phyloP scores from a whole-genome alignment of 148 eudicot genomes.

The Drosera capensis region DNA sequence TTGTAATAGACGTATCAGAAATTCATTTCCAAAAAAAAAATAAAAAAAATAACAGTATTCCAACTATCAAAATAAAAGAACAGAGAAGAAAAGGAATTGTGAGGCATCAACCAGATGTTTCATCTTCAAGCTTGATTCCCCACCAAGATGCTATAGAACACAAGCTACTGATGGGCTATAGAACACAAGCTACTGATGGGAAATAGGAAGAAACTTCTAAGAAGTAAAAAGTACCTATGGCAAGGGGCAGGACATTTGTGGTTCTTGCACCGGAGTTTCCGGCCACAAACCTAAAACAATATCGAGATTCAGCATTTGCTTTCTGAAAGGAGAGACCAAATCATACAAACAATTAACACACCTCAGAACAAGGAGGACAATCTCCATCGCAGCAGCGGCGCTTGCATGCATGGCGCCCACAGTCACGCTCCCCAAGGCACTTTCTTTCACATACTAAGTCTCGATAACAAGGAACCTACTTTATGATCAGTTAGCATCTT shows the following conservation, averaged over 20 bases:
- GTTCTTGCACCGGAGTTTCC: slow-evolving; percentile 87
- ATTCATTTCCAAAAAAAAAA: too few relatives aligned
- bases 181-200: too few relatives aligned
- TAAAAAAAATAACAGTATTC: too few relatives aligned
- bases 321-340: neutral
- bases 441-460: slow-evolving; percentile 90
- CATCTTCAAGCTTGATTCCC: too few relatives aligned
- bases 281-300: slow-evolving; percentile 62
- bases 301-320: slow-evolving; percentile 2
- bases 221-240: slow-evolving; percentile 95
- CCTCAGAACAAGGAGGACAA: slow-evolving; percentile 96
- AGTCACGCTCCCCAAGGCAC: slow-evolving; percentile 65
- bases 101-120: too few relatives aligned
- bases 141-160: too few relatives aligned
- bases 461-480: slow-evolving; percentile 97
- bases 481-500: slow-evolving; percentile 20
- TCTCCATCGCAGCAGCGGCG: slow-evolving; percentile 94
- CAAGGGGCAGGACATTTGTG: slow-evolving; percentile 98
- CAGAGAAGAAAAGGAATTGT: too few relatives aligned
- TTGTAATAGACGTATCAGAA: too few relatives aligned
- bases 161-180: too few relatives aligned
- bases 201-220: too few relatives aligned
- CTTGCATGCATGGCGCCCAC: slow-evolving; percentile 98
- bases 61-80: too few relatives aligned
- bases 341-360: too few relatives aligned